A percentile compares a stretch with the other conserved stretches of the same genome.
Conservation (phyloP, 176 grass and related monocot species). For the Musa troglodytarum region DNA sequence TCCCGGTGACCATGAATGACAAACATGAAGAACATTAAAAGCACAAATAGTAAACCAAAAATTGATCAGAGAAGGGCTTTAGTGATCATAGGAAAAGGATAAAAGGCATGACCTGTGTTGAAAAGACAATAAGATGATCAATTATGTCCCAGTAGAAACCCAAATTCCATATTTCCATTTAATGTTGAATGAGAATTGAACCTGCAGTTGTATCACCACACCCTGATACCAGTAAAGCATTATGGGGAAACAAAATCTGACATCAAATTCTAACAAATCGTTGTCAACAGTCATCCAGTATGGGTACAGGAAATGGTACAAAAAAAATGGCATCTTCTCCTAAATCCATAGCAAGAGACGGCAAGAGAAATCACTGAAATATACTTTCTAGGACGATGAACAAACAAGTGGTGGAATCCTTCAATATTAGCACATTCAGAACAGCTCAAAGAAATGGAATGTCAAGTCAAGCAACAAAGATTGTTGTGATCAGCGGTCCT, state of each 20-base stretch:
- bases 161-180: too few species aligned
- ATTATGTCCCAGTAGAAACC: too few species aligned
- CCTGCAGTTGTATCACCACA: too few species aligned
- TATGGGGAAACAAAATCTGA: not conserved
- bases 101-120: too few species aligned
- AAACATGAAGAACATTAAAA: too few species aligned
- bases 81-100: too few species aligned
- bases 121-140: too few species aligned
- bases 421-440: not conserved
- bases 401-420: not conserved
- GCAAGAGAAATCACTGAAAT: not conserved
- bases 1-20: too few species aligned
- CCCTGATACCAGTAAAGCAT: too few species aligned
- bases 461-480: not conserved
- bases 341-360: not conserved
- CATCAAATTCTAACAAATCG: not conserved
- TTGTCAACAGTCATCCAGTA: not conserved
- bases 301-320: not conserved
- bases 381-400: not conserved
- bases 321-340: not conserved
- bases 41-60: too few species aligned
- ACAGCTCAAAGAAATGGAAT: not conserved
- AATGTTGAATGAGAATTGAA: too few species aligned
- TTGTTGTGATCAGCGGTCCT: constrained; percentile 8
- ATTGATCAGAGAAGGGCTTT: too few species aligned